phyloP scores from a whole-genome alignment of 495 filamentous ascomycete species.

The Chaetomium tenue region DNA sequence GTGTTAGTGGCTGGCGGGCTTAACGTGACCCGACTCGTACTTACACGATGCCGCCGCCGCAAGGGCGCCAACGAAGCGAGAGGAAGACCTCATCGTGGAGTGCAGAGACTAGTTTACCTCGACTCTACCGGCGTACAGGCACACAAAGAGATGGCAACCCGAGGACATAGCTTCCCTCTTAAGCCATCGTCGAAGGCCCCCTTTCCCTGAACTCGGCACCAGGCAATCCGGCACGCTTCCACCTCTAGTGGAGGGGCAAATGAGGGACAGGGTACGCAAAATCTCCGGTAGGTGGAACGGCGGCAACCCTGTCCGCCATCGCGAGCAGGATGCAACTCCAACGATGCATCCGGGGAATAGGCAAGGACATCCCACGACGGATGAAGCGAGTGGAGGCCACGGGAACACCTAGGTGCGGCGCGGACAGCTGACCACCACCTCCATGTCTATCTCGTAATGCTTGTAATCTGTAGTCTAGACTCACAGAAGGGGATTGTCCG shows the following conservation, averaged over 20 bases:
- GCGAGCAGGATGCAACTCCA: constrained; percentile 32
- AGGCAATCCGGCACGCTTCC: constrained; percentile 6
- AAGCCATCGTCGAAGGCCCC: constrained; percentile 7
- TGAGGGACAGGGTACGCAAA: constrained; percentile 12
- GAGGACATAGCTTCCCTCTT: constrained; percentile 18
- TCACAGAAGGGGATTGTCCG: background rate
- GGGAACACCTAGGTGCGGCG: background rate
- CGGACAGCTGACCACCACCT: constrained; percentile 1
- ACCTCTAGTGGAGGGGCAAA: constrained; percentile 14
- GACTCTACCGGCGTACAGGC: constrained; percentile 16
- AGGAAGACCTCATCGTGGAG: constrained; percentile 31
- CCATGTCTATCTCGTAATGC: no score
- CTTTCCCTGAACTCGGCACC: background rate
- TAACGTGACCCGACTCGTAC: constrained; percentile 11
- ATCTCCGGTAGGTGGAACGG: constrained; percentile 27
- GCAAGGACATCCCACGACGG: constrained; percentile 18
- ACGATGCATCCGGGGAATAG: constrained; percentile 24
- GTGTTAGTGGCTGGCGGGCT: constrained; percentile 5
- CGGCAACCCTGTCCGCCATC: constrained; percentile 34
- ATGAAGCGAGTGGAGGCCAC: constrained; percentile 12
- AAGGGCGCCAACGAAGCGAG: constrained; percentile 32
- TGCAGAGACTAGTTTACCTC: constrained; percentile 21
- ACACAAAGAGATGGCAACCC: constrained; percentile 12
- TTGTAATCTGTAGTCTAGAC: background rate
- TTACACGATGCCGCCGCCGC: constrained; percentile 34